phyloP scores from a whole-genome alignment of 306 rosid species.

The Fagus crenata region DNA sequence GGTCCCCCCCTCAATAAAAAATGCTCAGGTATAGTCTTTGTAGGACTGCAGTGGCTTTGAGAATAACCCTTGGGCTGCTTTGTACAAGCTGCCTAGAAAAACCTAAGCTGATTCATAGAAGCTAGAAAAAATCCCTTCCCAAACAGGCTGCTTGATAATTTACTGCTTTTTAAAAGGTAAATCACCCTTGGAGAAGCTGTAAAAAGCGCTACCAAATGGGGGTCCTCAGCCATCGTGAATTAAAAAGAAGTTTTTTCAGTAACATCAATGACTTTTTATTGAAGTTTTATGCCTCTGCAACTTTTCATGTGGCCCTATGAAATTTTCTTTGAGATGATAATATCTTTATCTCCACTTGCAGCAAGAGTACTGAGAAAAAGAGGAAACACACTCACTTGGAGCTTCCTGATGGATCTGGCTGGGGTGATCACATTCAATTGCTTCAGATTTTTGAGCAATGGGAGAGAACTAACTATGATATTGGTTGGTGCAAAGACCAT shows the following conservation, averaged over 20 bases:
- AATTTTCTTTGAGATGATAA: neutral
- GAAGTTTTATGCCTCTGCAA: neutral
- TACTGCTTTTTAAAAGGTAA: neutral
- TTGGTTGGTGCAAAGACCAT: constrained; percentile 84
- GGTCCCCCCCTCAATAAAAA: neutral
- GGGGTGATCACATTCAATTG: constrained; percentile 93
- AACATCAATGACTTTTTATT: neutral
- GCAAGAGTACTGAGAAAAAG: constrained; percentile 73
- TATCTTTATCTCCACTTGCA: constrained; percentile 36
- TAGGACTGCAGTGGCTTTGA: neutral
- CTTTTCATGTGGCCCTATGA: neutral
- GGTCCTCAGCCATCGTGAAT: neutral
- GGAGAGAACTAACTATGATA: constrained; percentile 68
- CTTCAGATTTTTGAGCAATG: constrained; percentile 79
- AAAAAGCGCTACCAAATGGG: neutral
- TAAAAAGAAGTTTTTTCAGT: neutral
- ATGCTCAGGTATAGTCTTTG: neutral
- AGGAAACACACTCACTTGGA: constrained; percentile 59
- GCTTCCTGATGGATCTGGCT: constrained; percentile 94
- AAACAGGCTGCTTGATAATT: neutral
- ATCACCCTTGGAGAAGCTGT: constrained; percentile 2
- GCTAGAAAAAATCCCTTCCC: neutral
- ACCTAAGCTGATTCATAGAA: neutral
- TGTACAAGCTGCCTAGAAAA: neutral
- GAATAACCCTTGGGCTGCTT: constrained; percentile 3